Evolutionary conservation across 495 filamentous ascomycete genomes (phyloP), one percentile per base, ranked within the genome.

Genomic region (Penicillium pancosmium): DNA sequence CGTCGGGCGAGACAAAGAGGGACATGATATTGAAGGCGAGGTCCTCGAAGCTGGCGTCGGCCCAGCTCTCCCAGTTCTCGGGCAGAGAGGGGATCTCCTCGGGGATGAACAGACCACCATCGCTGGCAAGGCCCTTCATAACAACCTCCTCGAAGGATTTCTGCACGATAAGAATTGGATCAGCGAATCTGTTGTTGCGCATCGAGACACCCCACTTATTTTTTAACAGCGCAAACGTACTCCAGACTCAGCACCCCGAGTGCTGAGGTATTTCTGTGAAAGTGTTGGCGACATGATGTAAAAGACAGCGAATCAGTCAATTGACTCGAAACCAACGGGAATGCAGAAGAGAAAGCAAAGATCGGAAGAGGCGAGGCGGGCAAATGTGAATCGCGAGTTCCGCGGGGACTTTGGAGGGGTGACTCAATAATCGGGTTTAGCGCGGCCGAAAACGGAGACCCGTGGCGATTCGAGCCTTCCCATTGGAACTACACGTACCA

Each of bases 71-170:
- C 51, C 52, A 54, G n/a, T 35, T 62, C 76, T 75, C 57, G 53
- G 67, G 66, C 51, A 75, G 52, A n/a, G 62, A 44, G 10, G 92
- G 93, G 52, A 97, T 85, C 53, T 89, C 82, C 69, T 97, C 85
- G 16, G 93, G 93, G 38, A 97, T 84, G 77, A 93, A 97, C 49
- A 98, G 87, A 27, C 93, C 93, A 33, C 91, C 91, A 66, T 97
- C 93, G 3, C 85, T 73, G 25, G 93, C 92, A 35, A 98, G 86
- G 25, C 93, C 93, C 72, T 97, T 94, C 58, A 98, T 76, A 27
- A 97, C 93, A 38, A 91, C 91, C 23, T 88, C 83, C 73, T 97
- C 93, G 70, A 98, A 98, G 64, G 8, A 50, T 12, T 15, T 41
- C 51, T 43, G 31, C 23, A 67, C 36, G 64, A 62, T 50, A 33